phyloP scores from a whole-genome alignment of 2,329 filamentous ascomycete genomes.

The Didymella pinodella region DNA sequence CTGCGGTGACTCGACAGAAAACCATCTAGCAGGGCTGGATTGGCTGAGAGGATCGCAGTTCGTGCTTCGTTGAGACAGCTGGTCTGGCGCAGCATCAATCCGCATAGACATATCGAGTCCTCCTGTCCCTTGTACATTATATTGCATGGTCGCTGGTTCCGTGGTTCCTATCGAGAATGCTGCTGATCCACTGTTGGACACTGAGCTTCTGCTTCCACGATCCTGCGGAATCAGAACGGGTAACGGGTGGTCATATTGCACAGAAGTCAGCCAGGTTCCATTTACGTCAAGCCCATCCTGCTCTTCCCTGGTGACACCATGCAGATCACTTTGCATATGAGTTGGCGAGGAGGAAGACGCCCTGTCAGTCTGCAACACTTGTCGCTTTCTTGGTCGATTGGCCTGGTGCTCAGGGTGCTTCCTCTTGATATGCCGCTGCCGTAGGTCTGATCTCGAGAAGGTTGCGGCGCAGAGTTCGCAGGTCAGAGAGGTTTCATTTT shows the following conservation, averaged over 20 bases:
- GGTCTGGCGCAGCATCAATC: neutral
- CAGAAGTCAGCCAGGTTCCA: slow-evolving; percentile 2
- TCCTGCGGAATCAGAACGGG: neutral
- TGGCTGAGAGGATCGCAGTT: slow-evolving; percentile 16
- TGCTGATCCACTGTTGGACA: neutral
- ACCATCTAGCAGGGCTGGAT: slow-evolving; percentile 20
- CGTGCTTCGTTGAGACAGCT: slow-evolving; percentile 2
- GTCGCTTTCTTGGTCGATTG: slow-evolving; percentile 18
- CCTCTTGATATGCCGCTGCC: slow-evolving; percentile 31
- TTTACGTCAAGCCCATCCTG: slow-evolving; percentile 2
- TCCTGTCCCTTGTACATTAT: neutral
- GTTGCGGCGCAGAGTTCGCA: slow-evolving; percentile 30
- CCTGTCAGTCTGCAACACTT: slow-evolving; percentile 6
- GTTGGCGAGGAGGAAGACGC: neutral
- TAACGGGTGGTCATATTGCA: slow-evolving; percentile 1
- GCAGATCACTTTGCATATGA: neutral
- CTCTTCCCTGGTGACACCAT: slow-evolving; percentile 8
- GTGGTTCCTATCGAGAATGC: neutral
- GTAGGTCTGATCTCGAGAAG: slow-evolving; percentile 31
- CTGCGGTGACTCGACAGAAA: slow-evolving; percentile 13
- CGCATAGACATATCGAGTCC: neutral
- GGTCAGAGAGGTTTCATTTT: slow-evolving; percentile 19
- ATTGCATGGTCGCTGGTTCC: neutral
- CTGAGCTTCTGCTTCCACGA: neutral
- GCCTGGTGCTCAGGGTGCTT: slow-evolving; percentile 26